Percentiles rank a stretch among this genome's conserved stretches.
Conservation (phyloP, 352 stramenopile species). For the Pseudoperonospora humuli region DNA sequence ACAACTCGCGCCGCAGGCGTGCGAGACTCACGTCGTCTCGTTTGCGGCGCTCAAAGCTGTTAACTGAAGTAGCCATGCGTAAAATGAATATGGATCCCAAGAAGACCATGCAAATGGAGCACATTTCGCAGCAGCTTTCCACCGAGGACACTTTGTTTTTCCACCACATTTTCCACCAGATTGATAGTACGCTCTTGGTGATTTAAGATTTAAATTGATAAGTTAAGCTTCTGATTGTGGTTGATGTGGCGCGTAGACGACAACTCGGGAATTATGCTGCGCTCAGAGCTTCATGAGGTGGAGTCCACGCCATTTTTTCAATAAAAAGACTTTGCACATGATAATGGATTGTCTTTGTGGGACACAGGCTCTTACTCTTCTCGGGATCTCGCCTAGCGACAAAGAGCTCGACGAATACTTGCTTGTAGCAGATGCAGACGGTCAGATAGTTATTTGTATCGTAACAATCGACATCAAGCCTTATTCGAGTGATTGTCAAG, state of each 20-base stretch:
- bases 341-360: not conserved
- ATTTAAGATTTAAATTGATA: too few species aligned
- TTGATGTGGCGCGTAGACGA: conserved; percentile 34
- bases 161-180: conserved; percentile 61
- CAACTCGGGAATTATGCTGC: conserved; percentile 53
- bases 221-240: not conserved
- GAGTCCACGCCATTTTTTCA: not conserved
- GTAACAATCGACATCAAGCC: too few species aligned
- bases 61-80: conserved; percentile 53
- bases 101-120: conserved; percentile 52
- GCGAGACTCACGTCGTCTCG: conserved; percentile 43
- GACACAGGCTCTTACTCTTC: conserved; percentile 34
- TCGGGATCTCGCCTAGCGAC: conserved; percentile 51
- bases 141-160: conserved; percentile 55
- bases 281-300: conserved; percentile 55
- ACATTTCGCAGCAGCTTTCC: conserved; percentile 49
- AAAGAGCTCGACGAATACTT: too few species aligned
- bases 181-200: conserved; percentile 50
- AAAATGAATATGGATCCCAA: conserved; percentile 55
- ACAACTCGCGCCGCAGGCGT: conserved; percentile 44
- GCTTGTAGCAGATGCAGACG: too few species aligned
- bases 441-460: too few species aligned
- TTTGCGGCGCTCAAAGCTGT: conserved; percentile 41
- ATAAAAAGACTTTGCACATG: too few species aligned
- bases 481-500: too few species aligned